These are phyloP conservation scores for Phytophthora citricola DNA, from an alignment of 352 stramenopile genomes.

Conservation along the genomic window DNA sequence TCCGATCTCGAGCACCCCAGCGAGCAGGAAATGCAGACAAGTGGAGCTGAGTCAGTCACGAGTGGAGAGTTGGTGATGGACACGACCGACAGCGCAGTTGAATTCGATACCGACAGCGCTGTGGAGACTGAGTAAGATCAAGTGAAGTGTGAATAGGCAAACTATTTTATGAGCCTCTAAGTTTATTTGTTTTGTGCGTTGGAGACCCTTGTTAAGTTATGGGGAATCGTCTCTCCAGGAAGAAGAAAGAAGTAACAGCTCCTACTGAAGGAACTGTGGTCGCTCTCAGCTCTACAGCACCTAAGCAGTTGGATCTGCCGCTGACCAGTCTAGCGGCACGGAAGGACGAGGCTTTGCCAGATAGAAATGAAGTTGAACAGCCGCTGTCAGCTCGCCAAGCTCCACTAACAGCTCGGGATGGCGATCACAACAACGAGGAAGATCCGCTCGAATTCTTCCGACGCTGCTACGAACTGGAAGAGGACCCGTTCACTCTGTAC, in stretches of 20 bases:
- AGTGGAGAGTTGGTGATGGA: constrained; percentile 23
- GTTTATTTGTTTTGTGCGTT: not conserved
- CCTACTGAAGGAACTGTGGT: not conserved
- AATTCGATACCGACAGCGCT: constrained; percentile 24
- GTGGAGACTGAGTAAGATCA: constrained; percentile 23
- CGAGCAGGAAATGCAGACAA: constrained; percentile 17
- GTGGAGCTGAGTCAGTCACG: constrained; percentile 17
- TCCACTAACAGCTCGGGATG: constrained; percentile 19
- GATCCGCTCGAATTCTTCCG: constrained; percentile 39
- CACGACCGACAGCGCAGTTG: constrained; percentile 21
- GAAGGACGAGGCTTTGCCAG: not conserved
- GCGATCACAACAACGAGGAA: constrained; percentile 13
- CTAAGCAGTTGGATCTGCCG: constrained; percentile 1
- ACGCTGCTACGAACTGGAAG: constrained; percentile 21
- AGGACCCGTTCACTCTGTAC: constrained; percentile 44
- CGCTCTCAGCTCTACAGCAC: not conserved
- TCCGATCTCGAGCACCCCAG: constrained; percentile 23
- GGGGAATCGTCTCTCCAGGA: constrained; percentile 37
- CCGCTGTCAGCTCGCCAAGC: constrained; percentile 12
- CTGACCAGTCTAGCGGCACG: not conserved
- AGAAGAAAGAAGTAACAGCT: constrained; percentile 11
- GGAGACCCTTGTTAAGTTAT: constrained; percentile 9
- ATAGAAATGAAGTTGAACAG: constrained; percentile 3
- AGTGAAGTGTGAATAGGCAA: constrained; percentile 21
- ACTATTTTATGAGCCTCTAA: constrained; percentile 17